phyloP scores from a whole-genome alignment of 2,329 filamentous ascomycete species.

The Ciborinia camelliae region DNA sequence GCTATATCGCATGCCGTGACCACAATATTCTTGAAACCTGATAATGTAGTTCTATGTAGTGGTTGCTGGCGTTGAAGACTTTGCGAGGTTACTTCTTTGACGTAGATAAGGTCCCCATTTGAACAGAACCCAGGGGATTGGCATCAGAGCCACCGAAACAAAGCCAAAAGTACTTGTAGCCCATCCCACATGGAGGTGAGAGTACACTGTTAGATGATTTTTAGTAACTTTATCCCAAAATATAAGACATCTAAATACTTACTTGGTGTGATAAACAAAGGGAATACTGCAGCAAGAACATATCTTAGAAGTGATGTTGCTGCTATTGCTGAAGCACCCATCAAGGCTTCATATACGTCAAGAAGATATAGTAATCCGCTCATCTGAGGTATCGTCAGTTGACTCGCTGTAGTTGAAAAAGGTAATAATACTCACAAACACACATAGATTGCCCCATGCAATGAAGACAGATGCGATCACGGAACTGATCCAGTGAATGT shows the following conservation, averaged over 20 bases:
- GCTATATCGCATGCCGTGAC: too few relatives aligned
- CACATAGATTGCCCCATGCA: slow-evolving; percentile 55
- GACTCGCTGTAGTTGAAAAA: neutral
- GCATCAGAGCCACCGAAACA: slow-evolving; percentile 47
- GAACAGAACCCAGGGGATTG: slow-evolving; percentile 54
- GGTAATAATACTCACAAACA: slow-evolving; percentile 42
- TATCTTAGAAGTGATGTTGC: slow-evolving; percentile 59
- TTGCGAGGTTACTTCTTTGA: neutral
- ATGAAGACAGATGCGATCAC: slow-evolving; percentile 52
- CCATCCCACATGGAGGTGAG: slow-evolving; percentile 39
- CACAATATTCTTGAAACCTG: too few relatives aligned
- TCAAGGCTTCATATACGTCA: slow-evolving; percentile 53
- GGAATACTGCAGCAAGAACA: slow-evolving; percentile 53
- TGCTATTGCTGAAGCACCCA: slow-evolving; percentile 55
- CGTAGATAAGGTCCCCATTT: slow-evolving; percentile 41
- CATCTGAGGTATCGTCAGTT: slow-evolving; percentile 25
- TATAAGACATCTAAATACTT: neutral
- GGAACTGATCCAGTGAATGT: slow-evolving; percentile 49
- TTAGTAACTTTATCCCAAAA: neutral
- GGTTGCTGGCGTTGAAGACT: too few relatives aligned
- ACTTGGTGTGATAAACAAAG: slow-evolving; percentile 56
- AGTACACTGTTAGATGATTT: slow-evolving; percentile 33
- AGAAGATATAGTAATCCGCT: slow-evolving; percentile 48
- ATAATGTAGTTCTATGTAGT: too few relatives aligned
- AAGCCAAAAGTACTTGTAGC: slow-evolving; percentile 42